Evolutionary conservation across 1,139 yeast genomes (phyloP), one percentile per base, ranked within the genome.

Genomic region (Protomyces inouyei): DNA sequence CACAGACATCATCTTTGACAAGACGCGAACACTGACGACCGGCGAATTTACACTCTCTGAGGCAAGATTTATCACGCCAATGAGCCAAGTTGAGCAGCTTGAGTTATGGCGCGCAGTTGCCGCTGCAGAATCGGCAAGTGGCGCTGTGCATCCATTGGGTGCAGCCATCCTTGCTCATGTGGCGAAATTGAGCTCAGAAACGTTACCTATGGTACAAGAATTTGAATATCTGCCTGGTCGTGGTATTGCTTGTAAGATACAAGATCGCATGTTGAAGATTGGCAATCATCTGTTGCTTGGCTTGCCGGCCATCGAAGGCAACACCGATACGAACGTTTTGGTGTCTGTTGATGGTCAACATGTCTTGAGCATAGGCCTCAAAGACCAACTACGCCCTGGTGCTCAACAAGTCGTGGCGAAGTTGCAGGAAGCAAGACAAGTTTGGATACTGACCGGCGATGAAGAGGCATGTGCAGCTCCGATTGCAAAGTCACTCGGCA

Each of bases 11-110:
- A 78, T 95, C 46, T 92, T 95, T 74, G 98, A 95, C 76, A 95
- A 95, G 75, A 95, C 99, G 0, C 98, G 98, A 2, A 95, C 98
- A 0, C 78, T 95, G 60, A 95, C 99, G 0, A 79, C 87, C 0
- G 98, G 98, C 14, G 77, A 82, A 56, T 88, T 93, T 95, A 76
- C 76, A 8, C 83, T 88, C 3, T 75, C 76, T 14, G 72, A 65
- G 8, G 36, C 46, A 12, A 18, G 18, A 14, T 60, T 61, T 48
- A 16, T 6, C 38, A 37, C 18, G 52, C 28, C 37, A 14, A 2
- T 18, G 37, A 21, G 16, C 14, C 9, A 35, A 12, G 23, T 18
- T n/a, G 37, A 52, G 9, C 38, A 46, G 38, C 23, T 52, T 54
- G 74, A 73, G 36, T 77, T 85, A 78, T 85, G 95, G 90, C 75